A percentile compares a stretch with the other conserved stretches of the same genome.
Conservation (phyloP, 2,329 filamentous ascomycete genomes). For the Aspergillus clavatus region DNA sequence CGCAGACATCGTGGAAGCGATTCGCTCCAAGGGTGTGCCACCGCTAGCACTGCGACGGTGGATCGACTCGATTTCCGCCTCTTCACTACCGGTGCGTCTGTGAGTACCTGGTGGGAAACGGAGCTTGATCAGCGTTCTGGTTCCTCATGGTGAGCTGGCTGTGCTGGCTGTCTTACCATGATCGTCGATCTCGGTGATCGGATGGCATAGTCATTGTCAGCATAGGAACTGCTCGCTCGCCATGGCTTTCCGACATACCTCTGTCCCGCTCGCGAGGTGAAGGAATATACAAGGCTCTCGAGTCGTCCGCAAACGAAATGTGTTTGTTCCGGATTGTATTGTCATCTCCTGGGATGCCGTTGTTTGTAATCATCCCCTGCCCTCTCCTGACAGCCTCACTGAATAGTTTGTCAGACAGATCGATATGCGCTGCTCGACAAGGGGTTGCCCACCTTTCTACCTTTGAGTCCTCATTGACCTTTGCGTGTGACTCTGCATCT, state of each 20-base stretch:
- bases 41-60: neutral
- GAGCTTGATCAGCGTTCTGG: too few species aligned
- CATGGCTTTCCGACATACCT: slow-evolving; percentile 9
- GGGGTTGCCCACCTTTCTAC: neutral
- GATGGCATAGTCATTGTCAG: slow-evolving; percentile 17
- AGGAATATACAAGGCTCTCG: slow-evolving; percentile 24
- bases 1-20: slow-evolving; percentile 9
- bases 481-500: neutral
- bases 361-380: too few species aligned
- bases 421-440: neutral
- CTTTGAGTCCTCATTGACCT: neutral
- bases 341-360: neutral
- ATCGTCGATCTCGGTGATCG: slow-evolving; percentile 8
- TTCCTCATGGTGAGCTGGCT: neutral
- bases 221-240: neutral
- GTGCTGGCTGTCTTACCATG: neutral
- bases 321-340: neutral
- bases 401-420: neutral
- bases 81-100: neutral
- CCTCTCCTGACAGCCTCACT: neutral
- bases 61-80: neutral
- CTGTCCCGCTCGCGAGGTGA: slow-evolving; percentile 20
- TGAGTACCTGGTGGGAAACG: neutral
- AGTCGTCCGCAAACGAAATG: slow-evolving; percentile 13
- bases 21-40: slow-evolving; percentile 6